These are phyloP conservation scores for Testicularia cyperi DNA, from an alignment of 1,284 basidiomycete genomes.

Conservation along the genomic window DNA sequence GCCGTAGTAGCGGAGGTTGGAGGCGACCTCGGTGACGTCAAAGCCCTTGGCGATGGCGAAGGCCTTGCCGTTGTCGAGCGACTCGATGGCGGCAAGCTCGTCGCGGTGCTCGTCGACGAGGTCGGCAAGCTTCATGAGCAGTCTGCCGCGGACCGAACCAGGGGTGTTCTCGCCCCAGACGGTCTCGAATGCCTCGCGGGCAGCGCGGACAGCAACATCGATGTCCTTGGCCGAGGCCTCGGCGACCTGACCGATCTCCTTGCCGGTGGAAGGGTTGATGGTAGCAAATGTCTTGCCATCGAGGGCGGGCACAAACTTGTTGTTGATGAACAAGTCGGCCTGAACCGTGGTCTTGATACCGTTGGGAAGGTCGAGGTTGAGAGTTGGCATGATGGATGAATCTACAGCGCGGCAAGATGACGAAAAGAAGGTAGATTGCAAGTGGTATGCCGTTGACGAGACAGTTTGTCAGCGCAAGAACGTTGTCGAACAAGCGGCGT, in stretches of 20 bases:
- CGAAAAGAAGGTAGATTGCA: no score
- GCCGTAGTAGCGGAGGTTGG: constrained; percentile 68
- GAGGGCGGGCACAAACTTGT: constrained; percentile 50
- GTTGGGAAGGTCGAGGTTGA: constrained; percentile 57
- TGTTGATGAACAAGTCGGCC: constrained; percentile 55
- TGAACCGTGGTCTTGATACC: constrained; percentile 48
- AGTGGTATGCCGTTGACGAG: no score
- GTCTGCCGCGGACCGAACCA: constrained; percentile 68
- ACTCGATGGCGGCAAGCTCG: constrained; percentile 65
- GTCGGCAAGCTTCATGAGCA: constrained; percentile 70
- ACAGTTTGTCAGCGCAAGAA: no score
- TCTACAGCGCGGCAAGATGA: no score
- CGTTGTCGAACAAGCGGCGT: no score
- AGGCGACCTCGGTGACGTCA: constrained; percentile 73
- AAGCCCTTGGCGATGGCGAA: constrained; percentile 69
- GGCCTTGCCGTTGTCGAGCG: constrained; percentile 77
- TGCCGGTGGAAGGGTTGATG: constrained; percentile 53
- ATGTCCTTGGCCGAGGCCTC: constrained; percentile 56
- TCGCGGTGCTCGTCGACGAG: constrained; percentile 73
- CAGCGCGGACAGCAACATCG: constrained; percentile 52
- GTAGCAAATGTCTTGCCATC: constrained; percentile 55
- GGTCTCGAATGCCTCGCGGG: constrained; percentile 47
- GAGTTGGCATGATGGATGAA: constrained; percentile 26
- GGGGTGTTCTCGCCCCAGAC: constrained; percentile 62
- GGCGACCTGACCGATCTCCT: constrained; percentile 53